Evolutionary conservation across 805 yeast genomes (phyloP).

Genomic region (Candida insectalens): DNA sequence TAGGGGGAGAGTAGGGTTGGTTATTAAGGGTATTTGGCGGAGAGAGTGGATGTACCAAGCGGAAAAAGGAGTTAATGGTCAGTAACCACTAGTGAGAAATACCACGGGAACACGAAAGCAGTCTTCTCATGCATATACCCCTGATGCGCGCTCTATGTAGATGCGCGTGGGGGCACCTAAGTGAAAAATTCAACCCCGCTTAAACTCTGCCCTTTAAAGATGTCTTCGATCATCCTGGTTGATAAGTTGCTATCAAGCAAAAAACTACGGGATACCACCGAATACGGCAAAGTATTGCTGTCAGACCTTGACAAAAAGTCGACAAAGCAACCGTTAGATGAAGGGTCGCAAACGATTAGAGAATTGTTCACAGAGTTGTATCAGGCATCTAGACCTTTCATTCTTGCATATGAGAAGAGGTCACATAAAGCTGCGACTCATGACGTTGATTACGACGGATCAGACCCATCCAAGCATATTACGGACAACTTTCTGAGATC

Average conservation of each 20-base stretch:
- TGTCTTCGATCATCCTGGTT: conserved; percentile 3
- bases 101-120: no score
- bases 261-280: conserved; percentile 6
- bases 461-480: neutral
- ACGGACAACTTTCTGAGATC: neutral
- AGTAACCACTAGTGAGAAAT: no score
- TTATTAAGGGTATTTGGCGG: no score
- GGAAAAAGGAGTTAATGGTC: no score
- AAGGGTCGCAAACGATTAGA: conserved; percentile 5
- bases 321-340: neutral
- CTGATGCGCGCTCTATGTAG: no score
- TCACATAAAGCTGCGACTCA: neutral
- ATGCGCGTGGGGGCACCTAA: no score
- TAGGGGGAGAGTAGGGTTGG: no score
- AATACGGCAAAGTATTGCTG: conserved; percentile 8
- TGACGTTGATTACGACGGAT: conserved; percentile 1
- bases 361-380: conserved; percentile 10
- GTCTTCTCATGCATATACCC: no score
- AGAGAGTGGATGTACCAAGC: no score
- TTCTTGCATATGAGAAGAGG: conserved; percentile 5
- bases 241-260: conserved; percentile 5
- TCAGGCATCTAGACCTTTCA: conserved; percentile 9
- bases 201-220: no score
- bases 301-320: conserved; percentile 7
- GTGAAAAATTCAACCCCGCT: no score